Base-by-base conservation (phyloP, 2,329 filamentous ascomycete species). In the Fusarium austroafricanum region DNA sequence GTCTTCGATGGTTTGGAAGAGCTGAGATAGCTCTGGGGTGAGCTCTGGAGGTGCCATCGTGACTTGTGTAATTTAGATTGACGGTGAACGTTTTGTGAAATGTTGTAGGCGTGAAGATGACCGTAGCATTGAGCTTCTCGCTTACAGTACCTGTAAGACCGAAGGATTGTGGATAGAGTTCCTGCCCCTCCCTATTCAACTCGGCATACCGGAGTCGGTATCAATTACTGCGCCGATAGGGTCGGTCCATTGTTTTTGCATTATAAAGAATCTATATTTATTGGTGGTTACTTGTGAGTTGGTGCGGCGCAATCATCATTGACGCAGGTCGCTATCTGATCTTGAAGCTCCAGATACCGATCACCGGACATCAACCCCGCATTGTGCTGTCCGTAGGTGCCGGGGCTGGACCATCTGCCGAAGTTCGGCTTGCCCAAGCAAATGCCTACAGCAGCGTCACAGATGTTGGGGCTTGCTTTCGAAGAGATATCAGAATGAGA, bases 1-100 rank as follows among this genome's bases (percentile, higher is more conserved):
- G 17, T 29, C 17, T 26, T 71, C 65, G 15, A 71, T 55, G n/a
- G 21, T 55, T 10, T 52, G 44, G 35, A 70, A 71, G 39, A 70
- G 55, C 37, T 63, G 23, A 2, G 49, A 54, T 15, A 70, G 54
- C 33, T 59, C 55, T 11, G 52, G 52, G 12, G 52, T 52, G 12
- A 68, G 59, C 15, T 45, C 49, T 6, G 47, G 20, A 21, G 65
- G 43, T 18, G 52, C 29, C 65, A 68, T 68, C 5, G 14, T 56
- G 46, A 40, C 17, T 17, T 15, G 3, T 2, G 39, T 20, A 17
- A n/a, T 14, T 21, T 2, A 2, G 7, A 42, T 12, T 14, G 12
- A 20, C 12, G 8, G 14, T 21, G 10, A n/a, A 14, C 11, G 14
- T 18, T 20, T n/a, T 1, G 18, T 35, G 2, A 42, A 15, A 20